Conservation (phyloP, 768 basidiomycete species). For the Podaxis sp. region DNA sequence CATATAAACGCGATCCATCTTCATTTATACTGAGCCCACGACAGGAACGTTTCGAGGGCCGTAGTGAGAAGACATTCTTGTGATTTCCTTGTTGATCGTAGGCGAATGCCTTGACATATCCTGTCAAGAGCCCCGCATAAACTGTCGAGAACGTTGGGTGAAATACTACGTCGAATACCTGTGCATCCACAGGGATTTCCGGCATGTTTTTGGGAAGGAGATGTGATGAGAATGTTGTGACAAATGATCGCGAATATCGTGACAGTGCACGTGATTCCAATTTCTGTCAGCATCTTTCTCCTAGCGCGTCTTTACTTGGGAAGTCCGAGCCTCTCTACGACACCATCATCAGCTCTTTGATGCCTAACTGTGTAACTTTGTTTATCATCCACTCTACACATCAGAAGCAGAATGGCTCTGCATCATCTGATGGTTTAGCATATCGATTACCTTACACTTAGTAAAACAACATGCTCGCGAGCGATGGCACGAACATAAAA, state of each 20-base stretch:
- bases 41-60: constrained; percentile 83
- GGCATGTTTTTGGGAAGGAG: constrained; percentile 31
- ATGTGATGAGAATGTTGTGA: not conserved
- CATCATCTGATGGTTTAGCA: not conserved
- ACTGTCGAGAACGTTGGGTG: constrained; percentile 74
- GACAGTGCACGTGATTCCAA: not conserved
- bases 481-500: not conserved
- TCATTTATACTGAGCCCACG: constrained; percentile 66
- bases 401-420: constrained; percentile 22
- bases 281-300: no score
- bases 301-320: no score
- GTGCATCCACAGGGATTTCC: constrained; percentile 68
- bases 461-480: not conserved
- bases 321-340: no score
- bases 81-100: constrained; percentile 73
- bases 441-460: not conserved
- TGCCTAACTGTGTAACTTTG: not conserved
- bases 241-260: not conserved
- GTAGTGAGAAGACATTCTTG: constrained; percentile 54
- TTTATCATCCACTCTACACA: constrained; percentile 17
- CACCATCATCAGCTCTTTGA: not conserved
- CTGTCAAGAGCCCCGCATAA: constrained; percentile 77
- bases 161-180: constrained; percentile 89
- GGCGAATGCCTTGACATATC: constrained; percentile 76
- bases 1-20: constrained; percentile 69